phyloP scores from a whole-genome alignment of 2,329 filamentous ascomycete species.

The Scytalidium sp. region DNA sequence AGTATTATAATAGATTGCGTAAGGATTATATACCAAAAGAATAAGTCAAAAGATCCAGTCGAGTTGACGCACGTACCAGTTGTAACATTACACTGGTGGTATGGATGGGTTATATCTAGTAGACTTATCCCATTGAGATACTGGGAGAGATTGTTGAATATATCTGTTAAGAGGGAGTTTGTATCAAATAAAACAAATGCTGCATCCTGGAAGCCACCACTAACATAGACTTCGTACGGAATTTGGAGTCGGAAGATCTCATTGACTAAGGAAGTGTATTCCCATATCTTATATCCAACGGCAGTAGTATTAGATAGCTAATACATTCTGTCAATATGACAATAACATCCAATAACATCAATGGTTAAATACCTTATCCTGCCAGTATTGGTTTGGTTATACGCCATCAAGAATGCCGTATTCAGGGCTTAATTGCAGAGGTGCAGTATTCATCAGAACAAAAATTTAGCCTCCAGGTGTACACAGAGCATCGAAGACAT shows the following conservation, averaged over 20 bases:
- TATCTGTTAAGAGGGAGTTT: slow-evolving; percentile 58
- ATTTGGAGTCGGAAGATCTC: slow-evolving; percentile 42
- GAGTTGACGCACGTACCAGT: slow-evolving; percentile 33
- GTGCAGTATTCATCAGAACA: slow-evolving; percentile 63
- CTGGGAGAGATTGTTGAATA: slow-evolving; percentile 51
- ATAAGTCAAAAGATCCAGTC: slow-evolving; percentile 49
- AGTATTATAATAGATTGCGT: neutral
- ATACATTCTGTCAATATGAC: neutral
- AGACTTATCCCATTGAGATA: slow-evolving; percentile 60
- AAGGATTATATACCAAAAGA: slow-evolving; percentile 51
- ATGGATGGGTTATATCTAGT: slow-evolving; percentile 51
- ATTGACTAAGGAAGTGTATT: slow-evolving; percentile 45
- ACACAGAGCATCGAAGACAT: slow-evolving; percentile 58
- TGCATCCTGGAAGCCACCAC: slow-evolving; percentile 48
- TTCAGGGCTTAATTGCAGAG: slow-evolving; percentile 61
- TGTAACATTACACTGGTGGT: slow-evolving; percentile 45
- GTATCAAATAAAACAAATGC: slow-evolving; percentile 63
- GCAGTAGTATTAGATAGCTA: slow-evolving; percentile 39
- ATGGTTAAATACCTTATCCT: neutral
- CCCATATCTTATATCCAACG: slow-evolving; percentile 38
- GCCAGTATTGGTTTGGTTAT: slow-evolving; percentile 39
- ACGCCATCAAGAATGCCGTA: slow-evolving; percentile 49
- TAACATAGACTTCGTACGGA: slow-evolving; percentile 36
- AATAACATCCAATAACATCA: neutral
- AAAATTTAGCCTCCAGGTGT: slow-evolving; percentile 62